Evolutionary conservation across 1,284 basidiomycete species (phyloP).

Genomic region (Garcileccinum viscosum): DNA sequence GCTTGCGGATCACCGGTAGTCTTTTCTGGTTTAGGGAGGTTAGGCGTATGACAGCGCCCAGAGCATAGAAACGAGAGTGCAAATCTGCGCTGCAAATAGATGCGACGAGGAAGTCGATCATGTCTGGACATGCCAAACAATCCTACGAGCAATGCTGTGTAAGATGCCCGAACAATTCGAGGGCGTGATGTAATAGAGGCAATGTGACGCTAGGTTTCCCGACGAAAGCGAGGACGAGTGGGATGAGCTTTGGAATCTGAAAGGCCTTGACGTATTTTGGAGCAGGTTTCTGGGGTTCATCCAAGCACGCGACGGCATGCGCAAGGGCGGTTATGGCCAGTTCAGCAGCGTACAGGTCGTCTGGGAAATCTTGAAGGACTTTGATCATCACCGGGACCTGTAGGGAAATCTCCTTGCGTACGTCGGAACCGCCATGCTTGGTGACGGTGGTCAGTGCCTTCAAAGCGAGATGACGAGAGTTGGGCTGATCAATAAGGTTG

Average conservation of each 20-base stretch:
- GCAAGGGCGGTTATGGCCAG: slow-evolving; percentile 54
- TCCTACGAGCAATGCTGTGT: slow-evolving; percentile 50
- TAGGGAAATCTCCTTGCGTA: slow-evolving; percentile 56
- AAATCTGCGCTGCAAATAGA: slow-evolving; percentile 59
- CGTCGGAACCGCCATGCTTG: slow-evolving; percentile 59
- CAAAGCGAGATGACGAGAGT: slow-evolving; percentile 55
- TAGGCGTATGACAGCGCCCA: slow-evolving; percentile 57
- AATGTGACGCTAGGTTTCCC: slow-evolving; percentile 49
- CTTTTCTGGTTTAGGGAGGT: slow-evolving; percentile 51
- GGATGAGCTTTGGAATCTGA: slow-evolving; percentile 51
- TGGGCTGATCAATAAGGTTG: slow-evolving; percentile 53
- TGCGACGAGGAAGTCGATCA: slow-evolving; percentile 58
- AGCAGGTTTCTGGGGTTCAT: slow-evolving; percentile 42
- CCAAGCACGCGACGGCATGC: slow-evolving; percentile 52
- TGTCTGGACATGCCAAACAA: slow-evolving; percentile 48
- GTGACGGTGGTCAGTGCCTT: slow-evolving; percentile 61
- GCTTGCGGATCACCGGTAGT: slow-evolving; percentile 48
- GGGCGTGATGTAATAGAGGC: slow-evolving; percentile 55
- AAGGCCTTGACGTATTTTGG: slow-evolving; percentile 45
- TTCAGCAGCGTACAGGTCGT: slow-evolving; percentile 55
- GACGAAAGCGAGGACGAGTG: slow-evolving; percentile 47
- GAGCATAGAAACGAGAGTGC: slow-evolving; percentile 50
- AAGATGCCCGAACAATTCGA: slow-evolving; percentile 49
- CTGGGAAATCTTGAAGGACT: slow-evolving; percentile 52
- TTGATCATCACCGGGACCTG: slow-evolving; percentile 45